Percentiles rank a stretch among this genome's conserved stretches.
phyloP scores from a whole-genome alignment of 805 yeast genomes.

The Saturnispora serradocipensis region DNA sequence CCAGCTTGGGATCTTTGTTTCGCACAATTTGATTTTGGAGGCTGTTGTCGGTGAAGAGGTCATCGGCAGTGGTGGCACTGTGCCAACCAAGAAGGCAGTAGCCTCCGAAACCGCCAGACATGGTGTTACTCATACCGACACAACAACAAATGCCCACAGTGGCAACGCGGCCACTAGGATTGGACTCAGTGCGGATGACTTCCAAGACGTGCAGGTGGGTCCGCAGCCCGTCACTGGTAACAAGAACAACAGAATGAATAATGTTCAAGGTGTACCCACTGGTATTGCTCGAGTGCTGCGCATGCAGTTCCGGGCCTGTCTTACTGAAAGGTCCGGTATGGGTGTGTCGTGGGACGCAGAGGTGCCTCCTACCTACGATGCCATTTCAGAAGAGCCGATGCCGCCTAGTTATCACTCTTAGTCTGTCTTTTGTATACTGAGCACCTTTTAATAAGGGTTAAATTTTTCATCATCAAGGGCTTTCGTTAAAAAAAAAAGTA shows the following conservation, averaged over 20 bases:
- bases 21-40: slow-evolving; percentile 74
- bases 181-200: slow-evolving; percentile 8
- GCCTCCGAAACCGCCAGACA: not conserved
- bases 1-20: slow-evolving; percentile 63
- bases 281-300: slow-evolving; percentile 92
- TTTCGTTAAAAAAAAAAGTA: not conserved
- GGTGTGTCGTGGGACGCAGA: slow-evolving; percentile 99
- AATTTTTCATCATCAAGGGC: not conserved
- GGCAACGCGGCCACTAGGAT: not conserved
- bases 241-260: slow-evolving; percentile 21
- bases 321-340: slow-evolving; percentile 87
- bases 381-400: slow-evolving; percentile 53
- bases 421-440: not conserved
- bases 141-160: not conserved
- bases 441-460: not conserved
- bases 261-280: slow-evolving; percentile 62
- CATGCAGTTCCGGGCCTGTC: slow-evolving; percentile 81
- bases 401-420: slow-evolving; percentile 65
- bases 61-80: slow-evolving; percentile 27
- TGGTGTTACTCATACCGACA: not conserved
- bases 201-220: slow-evolving; percentile 24
- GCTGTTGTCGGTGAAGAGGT: slow-evolving; percentile 91
- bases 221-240: slow-evolving; percentile 25
- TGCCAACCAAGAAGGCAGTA: not conserved
- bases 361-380: slow-evolving; percentile 93